These are phyloP conservation scores for Oidium heveae DNA, from an alignment of 2,329 filamentous ascomycete genomes.

Conservation along the genomic window DNA sequence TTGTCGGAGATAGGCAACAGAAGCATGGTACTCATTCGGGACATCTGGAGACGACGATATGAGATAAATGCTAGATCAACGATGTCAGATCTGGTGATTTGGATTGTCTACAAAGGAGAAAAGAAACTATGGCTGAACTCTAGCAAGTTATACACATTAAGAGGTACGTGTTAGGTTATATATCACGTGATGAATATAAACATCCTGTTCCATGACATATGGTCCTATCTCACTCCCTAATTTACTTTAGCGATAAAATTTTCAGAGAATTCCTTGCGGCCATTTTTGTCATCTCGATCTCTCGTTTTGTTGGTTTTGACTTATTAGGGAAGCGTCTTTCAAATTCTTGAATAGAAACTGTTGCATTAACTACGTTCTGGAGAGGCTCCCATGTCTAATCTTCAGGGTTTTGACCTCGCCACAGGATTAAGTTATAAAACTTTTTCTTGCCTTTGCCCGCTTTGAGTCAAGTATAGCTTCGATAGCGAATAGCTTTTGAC, in stretches of 20 bases:
- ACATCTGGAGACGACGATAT: background rate
- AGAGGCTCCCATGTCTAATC: slow-evolving; percentile 1
- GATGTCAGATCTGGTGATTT: no score
- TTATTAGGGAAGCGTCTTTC: background rate
- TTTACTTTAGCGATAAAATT: background rate
- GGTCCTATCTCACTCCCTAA: background rate
- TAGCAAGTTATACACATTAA: background rate
- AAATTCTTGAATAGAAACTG: background rate
- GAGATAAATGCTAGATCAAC: background rate
- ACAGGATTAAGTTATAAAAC: background rate
- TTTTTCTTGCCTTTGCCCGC: background rate
- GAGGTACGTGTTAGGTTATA: background rate
- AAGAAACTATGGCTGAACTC: background rate
- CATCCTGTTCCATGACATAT: background rate
- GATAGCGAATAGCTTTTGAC: background rate
- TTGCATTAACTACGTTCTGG: background rate
- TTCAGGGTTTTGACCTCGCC: background rate
- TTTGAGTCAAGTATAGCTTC: slow-evolving; percentile 1
- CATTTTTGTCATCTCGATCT: background rate
- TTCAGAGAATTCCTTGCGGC: background rate
- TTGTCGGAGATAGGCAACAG: background rate
- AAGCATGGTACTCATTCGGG: background rate
- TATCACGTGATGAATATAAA: background rate
- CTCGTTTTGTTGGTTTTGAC: background rate
- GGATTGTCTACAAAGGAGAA: background rate